phyloP scores from a whole-genome alignment of 306 rosid species.

The Cucurbita ficifolia region DNA sequence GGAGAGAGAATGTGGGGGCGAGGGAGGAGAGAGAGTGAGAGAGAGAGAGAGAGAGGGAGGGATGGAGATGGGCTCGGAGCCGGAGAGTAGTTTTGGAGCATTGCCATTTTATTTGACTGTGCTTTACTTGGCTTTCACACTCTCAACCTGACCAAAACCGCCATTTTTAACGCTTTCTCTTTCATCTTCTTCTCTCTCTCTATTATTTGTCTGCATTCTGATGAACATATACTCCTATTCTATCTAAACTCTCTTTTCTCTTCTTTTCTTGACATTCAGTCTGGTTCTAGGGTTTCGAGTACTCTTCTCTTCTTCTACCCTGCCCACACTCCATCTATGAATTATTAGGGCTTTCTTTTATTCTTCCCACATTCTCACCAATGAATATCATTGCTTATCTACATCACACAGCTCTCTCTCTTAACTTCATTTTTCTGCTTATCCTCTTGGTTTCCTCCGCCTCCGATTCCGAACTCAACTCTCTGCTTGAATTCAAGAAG shows the following conservation, averaged over 20 bases:
- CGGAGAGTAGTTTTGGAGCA: neutral
- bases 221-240: slow-evolving; percentile 12
- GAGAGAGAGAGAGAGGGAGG: neutral
- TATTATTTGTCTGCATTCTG: neutral
- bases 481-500: slow-evolving; percentile 69
- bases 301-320: neutral
- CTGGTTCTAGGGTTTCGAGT: slow-evolving; percentile 47
- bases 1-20: slow-evolving; percentile 11
- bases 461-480: slow-evolving; percentile 59
- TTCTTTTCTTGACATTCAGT: neutral
- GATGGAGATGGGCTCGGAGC: slow-evolving; percentile 2
- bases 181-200: neutral
- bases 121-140: slow-evolving; percentile 45
- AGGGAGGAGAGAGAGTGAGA: neutral
- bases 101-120: slow-evolving; percentile 52
- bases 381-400: slow-evolving; percentile 38
- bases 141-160: slow-evolving; percentile 56
- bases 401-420: neutral
- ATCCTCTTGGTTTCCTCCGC: slow-evolving; percentile 9
- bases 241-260: slow-evolving; percentile 6
- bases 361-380: slow-evolving; percentile 25
- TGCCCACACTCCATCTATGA: slow-evolving; percentile 21
- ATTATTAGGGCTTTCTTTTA: slow-evolving; percentile 19
- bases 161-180: slow-evolving; percentile 34
- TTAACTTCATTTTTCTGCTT: slow-evolving; percentile 7